Conservation (phyloP, 129 eudicot genomes). For the Helianthus tuberosus region DNA sequence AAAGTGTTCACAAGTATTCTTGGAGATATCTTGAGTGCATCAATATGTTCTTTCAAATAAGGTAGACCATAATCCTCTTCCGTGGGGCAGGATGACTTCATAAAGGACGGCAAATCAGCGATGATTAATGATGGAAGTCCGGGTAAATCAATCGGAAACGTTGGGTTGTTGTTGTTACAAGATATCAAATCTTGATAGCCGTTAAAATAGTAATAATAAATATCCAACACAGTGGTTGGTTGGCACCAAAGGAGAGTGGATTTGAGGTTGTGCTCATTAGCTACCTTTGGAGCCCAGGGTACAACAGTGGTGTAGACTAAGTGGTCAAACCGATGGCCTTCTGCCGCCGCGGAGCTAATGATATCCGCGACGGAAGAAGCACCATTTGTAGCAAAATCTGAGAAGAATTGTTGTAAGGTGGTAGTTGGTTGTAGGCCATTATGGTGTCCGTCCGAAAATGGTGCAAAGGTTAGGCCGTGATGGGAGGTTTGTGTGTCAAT, state of each 20-base stretch:
- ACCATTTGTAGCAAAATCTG: conserved; percentile 18
- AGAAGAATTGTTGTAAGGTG: conserved; percentile 10
- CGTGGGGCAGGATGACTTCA: conserved; percentile 21
- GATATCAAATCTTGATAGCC: conserved; percentile 23
- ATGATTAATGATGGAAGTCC: conserved; percentile 31
- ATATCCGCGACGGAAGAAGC: conserved; percentile 11
- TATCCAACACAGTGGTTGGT: conserved; percentile 40
- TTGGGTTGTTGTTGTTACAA: neutral
- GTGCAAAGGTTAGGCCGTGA: conserved; percentile 19
- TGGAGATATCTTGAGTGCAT: conserved; percentile 13
- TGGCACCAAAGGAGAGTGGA: conserved; percentile 54
- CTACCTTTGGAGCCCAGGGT: conserved; percentile 51
- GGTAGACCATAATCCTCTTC: neutral
- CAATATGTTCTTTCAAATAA: conserved; percentile 11
- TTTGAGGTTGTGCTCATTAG: conserved; percentile 35
- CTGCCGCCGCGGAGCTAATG: neutral
- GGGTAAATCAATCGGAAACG: conserved; percentile 28
- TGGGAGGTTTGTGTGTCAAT: conserved; percentile 5
- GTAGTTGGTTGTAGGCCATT: conserved; percentile 1
- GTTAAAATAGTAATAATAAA: conserved; percentile 45
- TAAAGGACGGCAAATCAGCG: conserved; percentile 33
- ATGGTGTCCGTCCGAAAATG: conserved; percentile 20
- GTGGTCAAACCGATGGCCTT: conserved; percentile 31
- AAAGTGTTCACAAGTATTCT: conserved; percentile 28
- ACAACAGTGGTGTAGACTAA: conserved; percentile 42